These are phyloP conservation scores for Diddensiella santjacobensis DNA, from an alignment of 805 yeast species.

Conservation along the genomic window DNA sequence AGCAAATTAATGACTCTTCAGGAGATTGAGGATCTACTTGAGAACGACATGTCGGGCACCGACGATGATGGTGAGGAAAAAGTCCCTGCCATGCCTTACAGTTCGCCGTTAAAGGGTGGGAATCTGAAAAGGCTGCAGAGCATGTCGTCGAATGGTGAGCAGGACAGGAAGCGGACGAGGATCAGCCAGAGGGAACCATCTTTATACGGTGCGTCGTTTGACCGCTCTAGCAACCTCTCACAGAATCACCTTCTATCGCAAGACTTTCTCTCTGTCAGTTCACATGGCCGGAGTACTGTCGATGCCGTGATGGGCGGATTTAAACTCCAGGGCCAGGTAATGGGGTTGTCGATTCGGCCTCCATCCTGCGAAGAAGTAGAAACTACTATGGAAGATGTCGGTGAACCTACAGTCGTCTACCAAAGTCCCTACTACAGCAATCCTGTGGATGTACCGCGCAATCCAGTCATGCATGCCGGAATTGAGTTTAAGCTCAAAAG, in stretches of 20 bases:
- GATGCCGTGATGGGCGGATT: constrained; percentile 4
- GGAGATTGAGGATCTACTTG: not conserved
- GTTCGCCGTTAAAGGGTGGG: no score
- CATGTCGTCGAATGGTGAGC: not conserved
- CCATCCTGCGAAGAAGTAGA: constrained; percentile 37
- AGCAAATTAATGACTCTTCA: not conserved
- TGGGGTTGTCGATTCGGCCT: constrained; percentile 13
- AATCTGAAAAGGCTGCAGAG: not conserved
- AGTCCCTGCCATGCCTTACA: no score
- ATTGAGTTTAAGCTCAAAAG: constrained; percentile 51
- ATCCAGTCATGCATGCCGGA: constrained; percentile 66
- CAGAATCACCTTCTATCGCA: not conserved
- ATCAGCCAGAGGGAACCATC: not conserved
- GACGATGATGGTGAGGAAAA: not conserved
- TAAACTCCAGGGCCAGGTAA: not conserved
- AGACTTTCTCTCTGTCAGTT: constrained; percentile 9
- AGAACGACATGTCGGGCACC: not conserved
- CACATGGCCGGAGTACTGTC: constrained; percentile 12
- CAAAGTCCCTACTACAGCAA: constrained; percentile 61
- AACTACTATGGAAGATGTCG: constrained; percentile 45
- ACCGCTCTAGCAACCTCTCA: not conserved
- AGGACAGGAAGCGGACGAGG: not conserved
- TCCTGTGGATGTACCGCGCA: constrained; percentile 46
- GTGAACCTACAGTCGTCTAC: constrained; percentile 51
- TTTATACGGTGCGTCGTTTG: not conserved